phyloP scores from a whole-genome alignment of 2,329 filamentous ascomycete genomes.

The Calycina herbarum region DNA sequence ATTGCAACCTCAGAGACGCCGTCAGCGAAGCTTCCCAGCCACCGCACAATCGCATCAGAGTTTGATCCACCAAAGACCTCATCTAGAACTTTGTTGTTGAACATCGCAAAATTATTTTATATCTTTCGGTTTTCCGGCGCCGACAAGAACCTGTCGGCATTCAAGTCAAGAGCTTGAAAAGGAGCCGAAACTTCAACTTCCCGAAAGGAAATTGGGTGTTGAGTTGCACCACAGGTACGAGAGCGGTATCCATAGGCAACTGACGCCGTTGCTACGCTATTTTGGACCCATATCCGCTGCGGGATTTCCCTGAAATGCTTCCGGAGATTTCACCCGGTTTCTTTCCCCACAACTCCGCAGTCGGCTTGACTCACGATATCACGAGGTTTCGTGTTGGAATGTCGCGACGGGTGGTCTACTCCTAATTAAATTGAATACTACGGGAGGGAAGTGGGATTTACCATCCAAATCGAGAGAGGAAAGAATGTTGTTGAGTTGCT shows the following conservation, averaged over 20 bases:
- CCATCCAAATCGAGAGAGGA: too few relatives aligned
- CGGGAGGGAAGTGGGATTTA: too few relatives aligned
- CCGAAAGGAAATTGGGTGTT: background rate
- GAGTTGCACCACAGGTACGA: background rate
- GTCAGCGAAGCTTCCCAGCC: background rate
- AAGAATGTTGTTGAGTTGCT: too few relatives aligned
- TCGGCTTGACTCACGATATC: background rate
- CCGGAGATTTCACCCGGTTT: background rate
- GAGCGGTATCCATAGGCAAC: background rate
- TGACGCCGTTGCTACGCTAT: background rate
- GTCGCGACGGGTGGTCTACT: background rate
- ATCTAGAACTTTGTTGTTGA: background rate
- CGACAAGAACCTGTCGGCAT: background rate
- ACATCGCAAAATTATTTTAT: background rate
- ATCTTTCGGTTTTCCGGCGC: too few relatives aligned
- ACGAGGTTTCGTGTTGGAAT: background rate
- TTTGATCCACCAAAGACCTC: background rate
- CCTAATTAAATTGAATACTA: too few relatives aligned
- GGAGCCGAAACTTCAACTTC: slow-evolving; percentile 1
- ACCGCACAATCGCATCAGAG: background rate
- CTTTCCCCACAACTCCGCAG: background rate
- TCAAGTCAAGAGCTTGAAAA: background rate
- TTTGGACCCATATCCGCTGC: background rate
- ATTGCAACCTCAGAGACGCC: background rate
- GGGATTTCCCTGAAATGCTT: background rate